A percentile compares a stretch with the other conserved stretches of the same genome.
Evolutionary conservation across 1,139 yeast species (phyloP).

Genomic region (Wickerhamomyces sp.): DNA sequence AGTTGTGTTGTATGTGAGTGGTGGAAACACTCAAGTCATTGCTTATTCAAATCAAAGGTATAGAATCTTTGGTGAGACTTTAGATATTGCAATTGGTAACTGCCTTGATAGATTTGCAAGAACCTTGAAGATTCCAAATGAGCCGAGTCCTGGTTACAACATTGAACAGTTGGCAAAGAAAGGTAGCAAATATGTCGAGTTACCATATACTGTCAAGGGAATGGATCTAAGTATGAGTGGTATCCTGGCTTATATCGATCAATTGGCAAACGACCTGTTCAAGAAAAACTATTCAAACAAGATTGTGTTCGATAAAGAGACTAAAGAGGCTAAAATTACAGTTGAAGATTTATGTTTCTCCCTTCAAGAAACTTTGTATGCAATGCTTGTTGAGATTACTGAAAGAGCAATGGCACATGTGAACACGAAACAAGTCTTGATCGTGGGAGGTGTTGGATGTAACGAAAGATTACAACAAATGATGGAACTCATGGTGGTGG

Average conservation of each 20-base stretch:
- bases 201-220: constrained; percentile 96
- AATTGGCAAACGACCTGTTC: constrained; percentile 67
- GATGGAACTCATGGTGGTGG: constrained; percentile 93
- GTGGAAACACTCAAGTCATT: constrained; percentile 97
- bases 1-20: constrained; percentile 92
- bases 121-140: constrained; percentile 79
- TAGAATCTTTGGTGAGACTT: constrained; percentile 93
- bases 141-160: constrained; percentile 96
- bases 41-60: constrained; percentile 92
- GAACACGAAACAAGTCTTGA: constrained; percentile 78
- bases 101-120: constrained; percentile 96
- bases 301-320: constrained; percentile 41
- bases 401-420: constrained; percentile 99
- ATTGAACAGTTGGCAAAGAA: constrained; percentile 89
- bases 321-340: constrained; percentile 51
- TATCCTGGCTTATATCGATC: constrained; percentile 78
- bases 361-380: constrained; percentile 84
- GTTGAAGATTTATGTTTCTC: constrained; percentile 90
- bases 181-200: constrained; percentile 53
- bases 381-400: constrained; percentile 96
- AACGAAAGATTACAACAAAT: constrained; percentile 86
- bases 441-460: constrained; percentile 98
- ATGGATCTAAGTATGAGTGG: constrained; percentile 99
- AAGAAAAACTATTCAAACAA: constrained; percentile 46
- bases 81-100: constrained; percentile 96